Percentiles rank a stretch among this genome's conserved stretches.
These are phyloP conservation scores for Neospermospora avenae DNA, from an alignment of 2,329 filamentous ascomycete species.

Conservation along the genomic window DNA sequence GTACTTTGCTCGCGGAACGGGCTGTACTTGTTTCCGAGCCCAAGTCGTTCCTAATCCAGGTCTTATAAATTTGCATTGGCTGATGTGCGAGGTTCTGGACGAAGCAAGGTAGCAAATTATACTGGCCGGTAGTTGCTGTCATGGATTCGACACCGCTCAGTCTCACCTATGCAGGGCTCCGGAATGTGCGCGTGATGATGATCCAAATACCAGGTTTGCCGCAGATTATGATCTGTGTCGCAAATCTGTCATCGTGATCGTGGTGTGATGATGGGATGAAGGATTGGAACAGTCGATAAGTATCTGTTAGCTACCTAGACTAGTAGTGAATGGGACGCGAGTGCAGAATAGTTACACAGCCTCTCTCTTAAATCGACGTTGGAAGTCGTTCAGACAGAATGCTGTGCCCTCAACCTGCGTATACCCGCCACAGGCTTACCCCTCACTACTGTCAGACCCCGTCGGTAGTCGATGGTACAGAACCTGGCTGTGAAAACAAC, in stretches of 20 bases:
- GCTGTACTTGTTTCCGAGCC: too few relatives aligned
- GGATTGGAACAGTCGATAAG: background rate
- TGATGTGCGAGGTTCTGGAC: background rate
- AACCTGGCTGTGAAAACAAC: background rate
- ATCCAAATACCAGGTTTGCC: background rate
- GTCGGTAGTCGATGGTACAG: conserved; percentile 1
- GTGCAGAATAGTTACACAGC: conserved; percentile 16
- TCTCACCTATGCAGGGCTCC: conserved; percentile 12
- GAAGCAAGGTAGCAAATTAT: background rate
- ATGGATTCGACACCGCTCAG: background rate
- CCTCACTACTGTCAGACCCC: background rate
- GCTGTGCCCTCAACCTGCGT: background rate
- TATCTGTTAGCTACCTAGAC: conserved; percentile 9
- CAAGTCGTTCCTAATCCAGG: background rate
- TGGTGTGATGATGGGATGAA: conserved; percentile 1
- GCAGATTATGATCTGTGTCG: background rate
- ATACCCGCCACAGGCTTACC: background rate
- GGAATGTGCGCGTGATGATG: conserved; percentile 9
- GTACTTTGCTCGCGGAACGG: background rate
- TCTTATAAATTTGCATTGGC: background rate
- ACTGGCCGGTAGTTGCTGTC: background rate
- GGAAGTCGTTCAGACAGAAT: background rate
- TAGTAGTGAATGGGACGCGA: conserved; percentile 6
- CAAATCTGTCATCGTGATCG: background rate
- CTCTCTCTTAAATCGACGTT: conserved; percentile 11